A percentile compares a stretch with the other conserved stretches of the same genome.
phyloP scores from a whole-genome alignment of 371 early-diverging fungal genomes.

The Neoconidiobolus thromboides region DNA sequence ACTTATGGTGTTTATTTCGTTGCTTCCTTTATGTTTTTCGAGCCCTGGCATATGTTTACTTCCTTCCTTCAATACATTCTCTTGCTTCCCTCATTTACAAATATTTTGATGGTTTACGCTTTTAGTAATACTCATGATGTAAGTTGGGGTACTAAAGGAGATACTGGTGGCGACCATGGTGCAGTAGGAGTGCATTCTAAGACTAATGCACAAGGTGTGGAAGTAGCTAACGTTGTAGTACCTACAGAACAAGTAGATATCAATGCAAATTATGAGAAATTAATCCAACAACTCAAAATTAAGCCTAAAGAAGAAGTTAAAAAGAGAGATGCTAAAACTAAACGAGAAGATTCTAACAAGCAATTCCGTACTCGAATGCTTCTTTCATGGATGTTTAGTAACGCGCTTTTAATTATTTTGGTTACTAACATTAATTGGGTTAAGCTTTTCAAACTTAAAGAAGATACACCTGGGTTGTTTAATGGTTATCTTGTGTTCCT shows the following conservation, averaged over 20 bases:
- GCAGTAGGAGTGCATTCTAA: conserved; percentile 32
- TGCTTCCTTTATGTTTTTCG: conserved; percentile 31
- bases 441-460: background rate
- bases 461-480: background rate
- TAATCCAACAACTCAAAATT: conserved; percentile 27
- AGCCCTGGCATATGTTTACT: conserved; percentile 47
- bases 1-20: conserved; percentile 46
- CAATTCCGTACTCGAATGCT: conserved; percentile 73
- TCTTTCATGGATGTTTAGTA: conserved; percentile 65
- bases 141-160: conserved; percentile 90
- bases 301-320: conserved; percentile 26
- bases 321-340: conserved; percentile 53
- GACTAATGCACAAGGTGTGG: conserved; percentile 14
- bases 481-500: conserved; percentile 53
- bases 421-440: conserved; percentile 13
- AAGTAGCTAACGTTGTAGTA: conserved; percentile 28
- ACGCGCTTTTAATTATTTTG: conserved; percentile 43
- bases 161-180: conserved; percentile 24
- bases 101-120: conserved; percentile 42
- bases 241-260: conserved; percentile 59
- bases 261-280: conserved; percentile 53
- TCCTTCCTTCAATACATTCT: conserved; percentile 38
- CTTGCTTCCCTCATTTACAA: conserved; percentile 36
- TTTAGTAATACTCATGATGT: conserved; percentile 53
- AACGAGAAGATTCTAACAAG: conserved; percentile 77